Percentiles rank a stretch among this genome's conserved stretches.
Conservation (phyloP, 345 rosid species). For the Eucalyptus microcorys region DNA sequence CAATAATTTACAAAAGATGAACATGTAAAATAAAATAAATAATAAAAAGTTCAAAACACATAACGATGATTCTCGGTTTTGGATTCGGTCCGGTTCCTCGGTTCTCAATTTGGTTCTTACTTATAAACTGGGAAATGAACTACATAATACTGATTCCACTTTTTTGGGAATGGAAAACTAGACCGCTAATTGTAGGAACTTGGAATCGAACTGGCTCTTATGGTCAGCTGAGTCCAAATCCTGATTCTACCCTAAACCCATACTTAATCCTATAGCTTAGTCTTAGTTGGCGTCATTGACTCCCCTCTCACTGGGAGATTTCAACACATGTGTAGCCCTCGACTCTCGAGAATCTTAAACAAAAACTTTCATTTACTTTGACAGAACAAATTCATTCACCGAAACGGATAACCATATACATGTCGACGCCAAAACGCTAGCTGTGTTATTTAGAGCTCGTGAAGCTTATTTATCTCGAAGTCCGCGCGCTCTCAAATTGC, state of each 20-base stretch:
- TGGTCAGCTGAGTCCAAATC: not conserved
- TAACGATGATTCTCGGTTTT: too few relatives aligned
- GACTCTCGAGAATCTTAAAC: not conserved
- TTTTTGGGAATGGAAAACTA: not conserved
- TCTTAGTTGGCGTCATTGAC: not conserved
- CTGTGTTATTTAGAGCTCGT: not conserved
- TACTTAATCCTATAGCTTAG: not conserved
- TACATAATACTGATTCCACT: not conserved
- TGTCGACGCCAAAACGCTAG: not conserved
- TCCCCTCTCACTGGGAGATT: not conserved
- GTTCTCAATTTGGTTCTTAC: not conserved
- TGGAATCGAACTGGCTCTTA: not conserved
- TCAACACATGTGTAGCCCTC: not conserved
- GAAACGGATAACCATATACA: not conserved
- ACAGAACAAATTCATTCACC: not conserved
- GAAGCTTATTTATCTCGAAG: not conserved
- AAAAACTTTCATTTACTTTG: not conserved
- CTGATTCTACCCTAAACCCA: not conserved
- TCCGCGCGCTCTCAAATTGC: not conserved
- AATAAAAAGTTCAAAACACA: not conserved
- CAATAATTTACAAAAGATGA: not conserved
- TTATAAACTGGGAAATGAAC: too few relatives aligned
- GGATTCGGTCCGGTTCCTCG: rapidly evolving
- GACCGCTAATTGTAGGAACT: not conserved
- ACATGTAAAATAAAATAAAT: too few relatives aligned